Evolutionary conservation across 345 rosid genomes (phyloP).

Genomic region (Populus deltoides): DNA sequence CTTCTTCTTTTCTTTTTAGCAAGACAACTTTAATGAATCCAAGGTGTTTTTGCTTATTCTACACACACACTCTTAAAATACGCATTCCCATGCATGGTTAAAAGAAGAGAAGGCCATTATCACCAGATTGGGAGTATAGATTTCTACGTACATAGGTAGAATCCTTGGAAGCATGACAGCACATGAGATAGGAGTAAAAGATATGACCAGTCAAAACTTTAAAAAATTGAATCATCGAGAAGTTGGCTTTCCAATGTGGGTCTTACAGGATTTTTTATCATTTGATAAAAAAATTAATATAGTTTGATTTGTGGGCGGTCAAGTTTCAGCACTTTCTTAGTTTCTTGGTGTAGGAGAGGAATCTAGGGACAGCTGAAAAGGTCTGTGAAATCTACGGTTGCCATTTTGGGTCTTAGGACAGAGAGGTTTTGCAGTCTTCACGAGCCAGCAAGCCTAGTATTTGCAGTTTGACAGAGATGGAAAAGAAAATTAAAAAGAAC

Average conservation of each 20-base stretch:
- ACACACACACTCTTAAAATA: conserved; percentile 4
- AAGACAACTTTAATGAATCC: conserved; percentile 37
- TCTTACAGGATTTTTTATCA: conserved; percentile 1
- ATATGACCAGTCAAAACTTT: conserved; percentile 23
- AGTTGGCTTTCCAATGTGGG: conserved; percentile 14
- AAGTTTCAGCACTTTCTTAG: not conserved
- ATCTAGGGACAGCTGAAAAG: not conserved
- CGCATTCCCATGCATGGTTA: conserved; percentile 40
- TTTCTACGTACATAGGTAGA: not conserved
- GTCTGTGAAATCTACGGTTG: not conserved
- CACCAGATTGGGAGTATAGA: conserved; percentile 40
- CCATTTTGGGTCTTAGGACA: not conserved
- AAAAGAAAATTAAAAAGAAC: not conserved
- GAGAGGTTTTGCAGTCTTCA: not conserved
- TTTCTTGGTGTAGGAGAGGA: not conserved
- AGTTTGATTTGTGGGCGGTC: not conserved
- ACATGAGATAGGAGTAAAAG: conserved; percentile 8
- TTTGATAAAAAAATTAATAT: not conserved
- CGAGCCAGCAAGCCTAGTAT: not conserved
- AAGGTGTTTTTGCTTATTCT: conserved; percentile 29
- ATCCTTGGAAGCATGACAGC: conserved; percentile 17
- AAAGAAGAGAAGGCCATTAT: conserved; percentile 31
- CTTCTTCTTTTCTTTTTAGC: not conserved
- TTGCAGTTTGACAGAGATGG: not conserved
- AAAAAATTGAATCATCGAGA: not conserved